phyloP scores from a whole-genome alignment of 2,329 filamentous ascomycete genomes.

The Chlorencoelia australis region DNA sequence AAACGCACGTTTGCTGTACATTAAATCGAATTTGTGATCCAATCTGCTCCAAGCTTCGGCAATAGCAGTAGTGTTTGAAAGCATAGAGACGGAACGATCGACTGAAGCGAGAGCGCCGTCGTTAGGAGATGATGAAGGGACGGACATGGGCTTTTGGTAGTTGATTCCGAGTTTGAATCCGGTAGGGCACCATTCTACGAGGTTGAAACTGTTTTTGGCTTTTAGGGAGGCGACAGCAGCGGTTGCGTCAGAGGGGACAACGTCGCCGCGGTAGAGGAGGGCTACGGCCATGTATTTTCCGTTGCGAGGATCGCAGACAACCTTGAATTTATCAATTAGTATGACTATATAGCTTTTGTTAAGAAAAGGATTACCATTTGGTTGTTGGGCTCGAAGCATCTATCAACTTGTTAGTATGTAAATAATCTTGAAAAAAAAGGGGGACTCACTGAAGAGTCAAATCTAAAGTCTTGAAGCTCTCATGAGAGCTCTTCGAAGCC shows the following conservation, averaged over 20 bases:
- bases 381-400: slow-evolving; percentile 56
- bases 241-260: slow-evolving; percentile 51
- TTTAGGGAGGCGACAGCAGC: slow-evolving; percentile 51
- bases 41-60: slow-evolving; percentile 54
- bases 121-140: slow-evolving; percentile 32
- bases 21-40: slow-evolving; percentile 59
- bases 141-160: slow-evolving; percentile 46
- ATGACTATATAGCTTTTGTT: neutral
- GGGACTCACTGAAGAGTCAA: slow-evolving; percentile 49
- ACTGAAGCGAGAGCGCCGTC: slow-evolving; percentile 42
- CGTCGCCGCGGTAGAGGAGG: slow-evolving; percentile 56
- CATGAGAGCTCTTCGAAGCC: slow-evolving; percentile 49
- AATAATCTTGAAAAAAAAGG: neutral
- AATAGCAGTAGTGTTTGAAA: slow-evolving; percentile 58
- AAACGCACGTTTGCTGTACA: slow-evolving; percentile 60
- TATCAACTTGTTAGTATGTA: slow-evolving; percentile 10
- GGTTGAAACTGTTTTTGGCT: slow-evolving; percentile 52
- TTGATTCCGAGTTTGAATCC: slow-evolving; percentile 62
- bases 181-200: slow-evolving; percentile 60
- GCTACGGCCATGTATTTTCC: slow-evolving; percentile 63
- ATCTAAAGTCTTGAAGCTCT: slow-evolving; percentile 56
- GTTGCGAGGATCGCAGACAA: slow-evolving; percentile 52
- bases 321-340: slow-evolving; percentile 1
- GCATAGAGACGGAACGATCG: slow-evolving; percentile 48
- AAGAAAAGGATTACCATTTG: slow-evolving; percentile 49